Base-by-base conservation (phyloP, 1,284 basidiomycete genomes). In the Trametes hirsuta region DNA sequence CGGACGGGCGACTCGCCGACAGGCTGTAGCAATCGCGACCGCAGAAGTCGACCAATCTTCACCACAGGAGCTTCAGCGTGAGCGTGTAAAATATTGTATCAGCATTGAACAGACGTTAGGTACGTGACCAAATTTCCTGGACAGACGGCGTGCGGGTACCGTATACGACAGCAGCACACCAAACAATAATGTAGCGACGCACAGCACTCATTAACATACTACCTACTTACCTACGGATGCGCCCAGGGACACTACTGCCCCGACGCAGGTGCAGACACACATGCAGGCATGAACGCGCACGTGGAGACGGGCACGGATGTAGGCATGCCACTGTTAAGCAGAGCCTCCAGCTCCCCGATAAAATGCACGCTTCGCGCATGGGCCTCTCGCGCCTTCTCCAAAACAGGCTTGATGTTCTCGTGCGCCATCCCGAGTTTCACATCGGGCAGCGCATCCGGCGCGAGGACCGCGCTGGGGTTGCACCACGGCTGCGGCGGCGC, bases 381-480 rank as follows among this genome's bases (percentile, higher is more conserved):
- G 39, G 93, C 90, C 74, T 92, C 91, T 59, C 77, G 82, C 24
- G 91, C 87, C 66, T 91, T 93, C 72, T 92, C 89, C 47, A 93
- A 71, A 59, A 94, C 69, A 36, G 91, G 91, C 71, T 81, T 81
- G 67, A 94, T 92, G 68, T 92, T 93, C 74, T 93, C 91, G 0
- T 91, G 91, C 9, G 90, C 91, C 84, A 94, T 85, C 49, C 89
- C 86, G 42, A 93, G 71, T 69, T 81, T 83, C 30, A 78, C 74
- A 56, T 83, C 81, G 2, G 77, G 71, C 24, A 75, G 58, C 11
- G 59, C 52, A 6, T 65, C 68, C 9, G 47, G 59, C 34, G 67
- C 68, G 44, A 65, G 56, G 4, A 73, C 70, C 25, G 73, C 66
- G 30, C 68, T 68, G 12, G 59, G 65, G 10, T 47, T 54, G 35